Conservation (phyloP, 257 asterid genomes). For the Solanum raphanifolium region DNA sequence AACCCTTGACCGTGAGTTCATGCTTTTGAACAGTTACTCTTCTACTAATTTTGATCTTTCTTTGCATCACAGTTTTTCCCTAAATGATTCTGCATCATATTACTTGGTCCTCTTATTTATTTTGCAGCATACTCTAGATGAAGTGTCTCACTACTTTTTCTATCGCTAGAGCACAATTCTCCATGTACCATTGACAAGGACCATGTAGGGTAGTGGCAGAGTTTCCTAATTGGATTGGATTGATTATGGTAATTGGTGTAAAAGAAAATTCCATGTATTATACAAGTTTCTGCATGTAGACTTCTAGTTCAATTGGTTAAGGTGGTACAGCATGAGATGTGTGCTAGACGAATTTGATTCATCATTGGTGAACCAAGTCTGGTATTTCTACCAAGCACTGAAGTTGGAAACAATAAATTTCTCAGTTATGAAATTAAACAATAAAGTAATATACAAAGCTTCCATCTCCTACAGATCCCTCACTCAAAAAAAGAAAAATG, state of each 20-base stretch:
- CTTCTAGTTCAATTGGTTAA: not conserved
- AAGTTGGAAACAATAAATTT: not conserved
- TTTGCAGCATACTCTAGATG: not conserved
- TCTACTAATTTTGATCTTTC: not conserved
- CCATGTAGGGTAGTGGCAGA: not conserved
- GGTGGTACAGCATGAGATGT: not conserved
- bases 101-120: not conserved
- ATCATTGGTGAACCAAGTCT: not conserved
- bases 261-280: not conserved
- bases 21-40: not conserved
- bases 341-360: not conserved
- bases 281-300: not conserved
- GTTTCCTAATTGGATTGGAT: not conserved
- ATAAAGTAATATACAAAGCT: not conserved
- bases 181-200: not conserved
- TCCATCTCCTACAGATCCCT: not conserved
- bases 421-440: not conserved
- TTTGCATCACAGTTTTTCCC: not conserved
- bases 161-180: not conserved
- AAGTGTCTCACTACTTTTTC: not conserved
- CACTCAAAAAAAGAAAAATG: not conserved
- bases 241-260: not conserved
- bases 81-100: not conserved
- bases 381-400: not conserved
- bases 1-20: constrained; percentile 68